Conservation (phyloP, 2,329 filamentous ascomycete species). For the Herpotrichia juniperi region DNA sequence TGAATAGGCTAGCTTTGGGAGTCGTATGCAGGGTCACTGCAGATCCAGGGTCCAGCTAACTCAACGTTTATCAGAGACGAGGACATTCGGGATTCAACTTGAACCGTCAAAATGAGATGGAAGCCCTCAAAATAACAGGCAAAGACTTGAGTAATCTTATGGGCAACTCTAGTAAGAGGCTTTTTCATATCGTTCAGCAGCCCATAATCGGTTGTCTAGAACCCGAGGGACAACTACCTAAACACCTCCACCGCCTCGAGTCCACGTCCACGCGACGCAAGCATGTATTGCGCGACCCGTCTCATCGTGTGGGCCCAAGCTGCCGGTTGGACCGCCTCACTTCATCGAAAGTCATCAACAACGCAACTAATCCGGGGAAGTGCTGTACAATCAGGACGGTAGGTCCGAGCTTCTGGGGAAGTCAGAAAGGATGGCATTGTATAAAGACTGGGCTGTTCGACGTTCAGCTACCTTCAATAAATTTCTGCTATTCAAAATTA, state of each 20-base stretch:
- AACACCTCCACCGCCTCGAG: neutral
- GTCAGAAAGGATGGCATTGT: conserved; percentile 9
- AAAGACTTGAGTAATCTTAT: neutral
- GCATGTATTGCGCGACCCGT: conserved; percentile 5
- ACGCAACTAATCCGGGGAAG: conserved; percentile 34
- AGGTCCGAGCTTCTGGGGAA: conserved; percentile 16
- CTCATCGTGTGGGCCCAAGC: conserved; percentile 1
- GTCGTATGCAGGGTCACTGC: conserved; percentile 1
- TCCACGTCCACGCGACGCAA: conserved; percentile 6
- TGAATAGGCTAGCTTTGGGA: neutral
- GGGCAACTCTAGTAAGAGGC: neutral
- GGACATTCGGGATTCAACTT: neutral
- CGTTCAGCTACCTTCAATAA: neutral
- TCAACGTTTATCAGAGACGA: neutral
- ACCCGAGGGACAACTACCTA: neutral
- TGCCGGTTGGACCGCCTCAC: conserved; percentile 23
- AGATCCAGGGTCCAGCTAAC: conserved; percentile 2
- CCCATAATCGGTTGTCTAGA: neutral
- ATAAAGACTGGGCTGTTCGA: conserved; percentile 1
- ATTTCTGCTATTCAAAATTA: neutral
- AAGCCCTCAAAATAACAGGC: neutral
- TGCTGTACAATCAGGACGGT: conserved; percentile 18
- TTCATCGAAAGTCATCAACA: conserved; percentile 29
- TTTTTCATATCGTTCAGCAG: neutral
- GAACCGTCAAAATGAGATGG: neutral